These are phyloP conservation scores for Polyplosphaeria fusca DNA, from an alignment of 495 filamentous ascomycete genomes.

Conservation along the genomic window DNA sequence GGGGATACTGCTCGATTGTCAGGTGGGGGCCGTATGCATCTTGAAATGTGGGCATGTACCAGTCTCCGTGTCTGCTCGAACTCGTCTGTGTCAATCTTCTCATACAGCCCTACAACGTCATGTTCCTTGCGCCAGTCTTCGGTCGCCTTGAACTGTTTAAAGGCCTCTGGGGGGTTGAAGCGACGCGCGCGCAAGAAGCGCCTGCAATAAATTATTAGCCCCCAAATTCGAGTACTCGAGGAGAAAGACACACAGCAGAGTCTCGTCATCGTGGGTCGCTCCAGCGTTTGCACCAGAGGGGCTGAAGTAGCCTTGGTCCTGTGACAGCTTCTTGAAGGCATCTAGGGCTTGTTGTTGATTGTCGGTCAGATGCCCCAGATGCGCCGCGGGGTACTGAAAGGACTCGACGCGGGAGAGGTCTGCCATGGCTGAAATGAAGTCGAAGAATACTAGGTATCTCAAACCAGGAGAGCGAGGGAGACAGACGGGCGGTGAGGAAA, in stretches of 20 bases:
- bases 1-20: slow-evolving; percentile 64
- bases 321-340: slow-evolving; percentile 64
- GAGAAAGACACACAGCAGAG: slow-evolving; percentile 61
- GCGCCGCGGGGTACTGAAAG: slow-evolving; percentile 52
- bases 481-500: slow-evolving; percentile 3
- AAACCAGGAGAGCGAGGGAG: not conserved
- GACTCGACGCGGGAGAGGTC: slow-evolving; percentile 35
- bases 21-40: slow-evolving; percentile 7
- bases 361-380: slow-evolving; percentile 67
- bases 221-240: not conserved
- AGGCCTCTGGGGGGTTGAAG: slow-evolving; percentile 70
- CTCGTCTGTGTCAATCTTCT: slow-evolving; percentile 62
- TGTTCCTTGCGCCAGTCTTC: slow-evolving; percentile 84
- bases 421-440: slow-evolving; percentile 13
- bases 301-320: slow-evolving; percentile 63
- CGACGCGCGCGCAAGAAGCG: slow-evolving; percentile 76
- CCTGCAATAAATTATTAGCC: slow-evolving; percentile 42
- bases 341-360: slow-evolving; percentile 63
- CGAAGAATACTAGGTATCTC: not conserved
- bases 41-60: slow-evolving; percentile 50
- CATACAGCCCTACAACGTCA: slow-evolving; percentile 45
- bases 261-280: slow-evolving; percentile 75
- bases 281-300: slow-evolving; percentile 45
- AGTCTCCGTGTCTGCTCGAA: slow-evolving; percentile 75
- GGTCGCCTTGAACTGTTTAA: slow-evolving; percentile 80